These are phyloP conservation scores for Xanthoceras sorbifolium DNA, from an alignment of 345 rosid species.

Conservation along the genomic window DNA sequence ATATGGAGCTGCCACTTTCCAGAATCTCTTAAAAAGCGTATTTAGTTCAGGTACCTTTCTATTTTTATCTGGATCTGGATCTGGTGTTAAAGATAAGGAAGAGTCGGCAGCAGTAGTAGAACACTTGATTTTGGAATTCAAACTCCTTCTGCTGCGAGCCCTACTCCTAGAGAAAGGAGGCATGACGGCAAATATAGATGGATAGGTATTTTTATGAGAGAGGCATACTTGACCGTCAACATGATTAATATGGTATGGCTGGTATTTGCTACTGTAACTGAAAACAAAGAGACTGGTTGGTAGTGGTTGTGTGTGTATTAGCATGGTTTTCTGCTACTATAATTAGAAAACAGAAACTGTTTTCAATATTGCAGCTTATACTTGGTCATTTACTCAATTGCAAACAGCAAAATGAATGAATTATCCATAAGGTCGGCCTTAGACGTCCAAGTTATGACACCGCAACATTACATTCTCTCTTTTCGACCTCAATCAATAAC, in stretches of 20 bases:
- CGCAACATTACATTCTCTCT: neutral
- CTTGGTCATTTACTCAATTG: no score
- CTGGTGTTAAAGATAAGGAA: neutral
- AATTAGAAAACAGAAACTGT: neutral
- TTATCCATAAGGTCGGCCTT: neutral
- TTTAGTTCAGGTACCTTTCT: conserved; percentile 42
- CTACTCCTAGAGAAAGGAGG: neutral
- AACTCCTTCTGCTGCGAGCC: neutral
- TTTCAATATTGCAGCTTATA: neutral
- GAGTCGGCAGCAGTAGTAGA: neutral
- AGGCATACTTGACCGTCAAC: neutral
- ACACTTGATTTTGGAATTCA: neutral
- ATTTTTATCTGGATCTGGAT: conserved; percentile 9
- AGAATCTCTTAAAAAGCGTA: conserved; percentile 59
- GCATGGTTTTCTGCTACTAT: conserved; percentile 1
- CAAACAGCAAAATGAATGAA: no score
- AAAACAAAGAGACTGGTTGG: neutral
- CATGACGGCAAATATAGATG: conserved; percentile 1
- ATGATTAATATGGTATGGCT: neutral
- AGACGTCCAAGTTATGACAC: conserved; percentile 10
- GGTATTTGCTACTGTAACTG: neutral
- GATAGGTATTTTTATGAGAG: neutral
- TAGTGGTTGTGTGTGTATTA: neutral
- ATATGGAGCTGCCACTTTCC: conserved; percentile 92
- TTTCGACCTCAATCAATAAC: no score